Evolutionary conservation across 2,329 filamentous ascomycete genomes (phyloP).

Genomic region (Rhexocercosporidium sp.): DNA sequence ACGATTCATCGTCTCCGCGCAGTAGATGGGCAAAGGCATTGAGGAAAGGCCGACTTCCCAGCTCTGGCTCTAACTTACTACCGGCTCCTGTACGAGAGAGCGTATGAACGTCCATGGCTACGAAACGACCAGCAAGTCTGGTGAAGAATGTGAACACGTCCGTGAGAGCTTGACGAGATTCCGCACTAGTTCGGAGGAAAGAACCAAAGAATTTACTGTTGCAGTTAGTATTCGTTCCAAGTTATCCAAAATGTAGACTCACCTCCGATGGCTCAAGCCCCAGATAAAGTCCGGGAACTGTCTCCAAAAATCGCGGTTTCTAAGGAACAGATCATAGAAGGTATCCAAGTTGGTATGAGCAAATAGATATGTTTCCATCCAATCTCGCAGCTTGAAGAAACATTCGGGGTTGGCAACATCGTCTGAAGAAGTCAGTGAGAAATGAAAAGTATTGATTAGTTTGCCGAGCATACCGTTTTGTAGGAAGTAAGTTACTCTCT

Average conservation of each 20-base stretch:
- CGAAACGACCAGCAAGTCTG: constrained; percentile 57
- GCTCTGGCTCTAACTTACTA: constrained; percentile 44
- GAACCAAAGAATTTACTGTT: constrained; percentile 41
- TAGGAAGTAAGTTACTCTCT: constrained; percentile 40
- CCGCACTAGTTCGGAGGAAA: constrained; percentile 35
- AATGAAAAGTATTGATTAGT: constrained; percentile 29
- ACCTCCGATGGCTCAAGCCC: constrained; percentile 49
- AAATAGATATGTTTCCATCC: constrained; percentile 58
- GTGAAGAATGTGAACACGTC: constrained; percentile 45
- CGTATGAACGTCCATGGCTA: constrained; percentile 53
- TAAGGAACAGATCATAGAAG: constrained; percentile 50
- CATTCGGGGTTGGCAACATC: constrained; percentile 50
- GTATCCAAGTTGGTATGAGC: constrained; percentile 42
- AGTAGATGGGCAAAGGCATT: constrained; percentile 49
- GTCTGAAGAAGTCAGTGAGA: constrained; percentile 45
- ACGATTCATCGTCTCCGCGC: constrained; percentile 42
- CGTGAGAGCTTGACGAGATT: constrained; percentile 33
- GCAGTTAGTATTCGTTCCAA: constrained; percentile 25
- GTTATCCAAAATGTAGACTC: constrained; percentile 32
- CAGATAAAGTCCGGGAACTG: constrained; percentile 56
- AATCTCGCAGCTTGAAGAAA: constrained; percentile 52
- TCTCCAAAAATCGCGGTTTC: constrained; percentile 57
- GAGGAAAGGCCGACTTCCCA: constrained; percentile 54
- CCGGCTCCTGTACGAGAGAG: constrained; percentile 41
- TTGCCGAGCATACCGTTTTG: constrained; percentile 46